phyloP scores from a whole-genome alignment of 208 protist genomes.

The Trypanosoma lewisi region DNA sequence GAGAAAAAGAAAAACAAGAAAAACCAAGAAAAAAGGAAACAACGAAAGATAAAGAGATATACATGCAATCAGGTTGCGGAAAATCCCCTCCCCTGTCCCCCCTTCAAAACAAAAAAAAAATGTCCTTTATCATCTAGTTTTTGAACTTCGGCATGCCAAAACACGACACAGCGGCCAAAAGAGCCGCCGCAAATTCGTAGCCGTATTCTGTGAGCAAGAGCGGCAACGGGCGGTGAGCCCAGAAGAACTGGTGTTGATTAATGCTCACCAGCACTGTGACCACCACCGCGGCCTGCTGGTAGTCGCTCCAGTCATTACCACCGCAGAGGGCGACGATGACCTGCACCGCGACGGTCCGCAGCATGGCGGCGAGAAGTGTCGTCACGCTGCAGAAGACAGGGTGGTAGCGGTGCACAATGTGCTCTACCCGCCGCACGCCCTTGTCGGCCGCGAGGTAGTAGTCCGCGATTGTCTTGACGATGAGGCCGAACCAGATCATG shows the following conservation, averaged over 20 bases:
- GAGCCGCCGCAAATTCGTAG: slow-evolving; percentile 63
- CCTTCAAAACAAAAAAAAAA: neutral
- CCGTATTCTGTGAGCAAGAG: slow-evolving; percentile 69
- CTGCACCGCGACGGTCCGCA: slow-evolving; percentile 49
- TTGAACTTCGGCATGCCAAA: slow-evolving; percentile 63
- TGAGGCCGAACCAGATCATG: slow-evolving; percentile 73
- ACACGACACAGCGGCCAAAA: slow-evolving; percentile 55
- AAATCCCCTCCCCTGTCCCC: neutral
- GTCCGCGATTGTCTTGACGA: slow-evolving; percentile 60
- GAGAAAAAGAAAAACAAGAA: neutral
- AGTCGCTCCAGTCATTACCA: slow-evolving; percentile 55
- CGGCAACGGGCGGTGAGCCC: slow-evolving; percentile 75
- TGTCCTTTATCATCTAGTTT: slow-evolving; percentile 16
- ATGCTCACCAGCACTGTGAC: slow-evolving; percentile 48
- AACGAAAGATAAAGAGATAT: slow-evolving; percentile 5
- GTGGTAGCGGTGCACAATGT: slow-evolving; percentile 72
- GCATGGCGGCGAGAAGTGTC: slow-evolving; percentile 43
- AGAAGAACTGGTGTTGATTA: slow-evolving; percentile 60
- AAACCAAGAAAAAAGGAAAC: neutral
- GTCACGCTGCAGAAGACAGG: slow-evolving; percentile 27
- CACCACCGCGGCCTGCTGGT: slow-evolving; percentile 56
- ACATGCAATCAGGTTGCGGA: neutral
- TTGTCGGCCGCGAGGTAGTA: slow-evolving; percentile 89
- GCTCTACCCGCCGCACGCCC: slow-evolving; percentile 76
- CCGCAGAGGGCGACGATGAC: slow-evolving; percentile 37